Conservation (phyloP, 352 stramenopile species). For the Elongisporangium senticosum region DNA sequence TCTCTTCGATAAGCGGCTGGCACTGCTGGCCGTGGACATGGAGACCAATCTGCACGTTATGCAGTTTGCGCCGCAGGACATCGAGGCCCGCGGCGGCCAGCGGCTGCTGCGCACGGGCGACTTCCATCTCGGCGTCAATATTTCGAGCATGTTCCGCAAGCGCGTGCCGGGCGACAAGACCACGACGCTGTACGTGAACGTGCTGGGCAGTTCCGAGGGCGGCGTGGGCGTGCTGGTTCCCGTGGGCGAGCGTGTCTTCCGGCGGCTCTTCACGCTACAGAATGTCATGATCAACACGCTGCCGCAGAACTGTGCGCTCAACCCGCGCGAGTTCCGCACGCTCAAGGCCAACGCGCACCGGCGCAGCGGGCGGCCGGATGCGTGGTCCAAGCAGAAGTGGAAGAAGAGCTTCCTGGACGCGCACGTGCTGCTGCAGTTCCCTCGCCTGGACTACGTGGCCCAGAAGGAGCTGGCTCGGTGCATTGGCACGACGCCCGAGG, state of each 20-base stretch:
- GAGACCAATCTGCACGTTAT: conserved; percentile 85
- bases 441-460: conserved; percentile 79
- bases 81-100: conserved; percentile 80
- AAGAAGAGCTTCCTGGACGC: conserved; percentile 86
- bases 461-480: conserved; percentile 85
- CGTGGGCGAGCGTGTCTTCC: conserved; percentile 76
- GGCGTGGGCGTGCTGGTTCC: conserved; percentile 69
- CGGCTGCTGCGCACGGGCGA: conserved; percentile 72
- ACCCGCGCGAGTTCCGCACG: conserved; percentile 80
- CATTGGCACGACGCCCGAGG: conserved; percentile 86
- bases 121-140: conserved; percentile 77
- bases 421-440: conserved; percentile 75
- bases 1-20: conserved; percentile 67
- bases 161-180: conserved; percentile 28
- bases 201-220: conserved; percentile 79
- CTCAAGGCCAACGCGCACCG: conserved; percentile 62
- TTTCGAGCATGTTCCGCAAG: conserved; percentile 78
- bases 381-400: conserved; percentile 86
- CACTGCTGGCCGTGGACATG: conserved; percentile 72
- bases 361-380: conserved; percentile 59
- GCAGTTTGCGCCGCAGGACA: conserved; percentile 81
- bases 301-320: conserved; percentile 79
- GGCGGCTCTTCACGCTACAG: conserved; percentile 82
- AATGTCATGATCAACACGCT: conserved; percentile 89
- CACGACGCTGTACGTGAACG: conserved; percentile 53